Base-by-base conservation (phyloP, 2,329 filamentous ascomycete genomes). In the Ilyonectria mors-panacis region DNA sequence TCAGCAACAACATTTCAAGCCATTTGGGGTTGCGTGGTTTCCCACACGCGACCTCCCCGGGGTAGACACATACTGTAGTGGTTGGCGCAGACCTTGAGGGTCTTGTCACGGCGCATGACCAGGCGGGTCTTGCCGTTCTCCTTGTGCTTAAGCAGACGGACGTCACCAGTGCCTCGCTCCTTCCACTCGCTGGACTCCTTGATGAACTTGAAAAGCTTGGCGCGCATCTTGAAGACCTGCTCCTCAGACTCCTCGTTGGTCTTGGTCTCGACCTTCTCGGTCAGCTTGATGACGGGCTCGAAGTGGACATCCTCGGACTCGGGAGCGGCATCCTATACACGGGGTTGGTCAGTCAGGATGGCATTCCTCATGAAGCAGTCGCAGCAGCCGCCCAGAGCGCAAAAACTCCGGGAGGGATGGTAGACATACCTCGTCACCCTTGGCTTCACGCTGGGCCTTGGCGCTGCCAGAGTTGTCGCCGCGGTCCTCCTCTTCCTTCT, bases 51-150 rank as follows among this genome's bases (percentile, higher is more conserved):
- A n/a, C n/a, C 48, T 23, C 12, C 28, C 28, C 28, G 4, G 12
- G 3, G 30, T 21, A 35, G 30, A 15, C 26, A 86, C 93, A 78
- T 91, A 97, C 95, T 92, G 85, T 99, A 99, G 89, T 99, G 96
- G 88, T 99, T 99, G 81, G 96, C 96, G 92, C 96, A 99, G 85
- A 99, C 96, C 90, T 99, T 99, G 86, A 98, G 91, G 69, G 96
- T 99, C 94, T 98, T 98, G 88, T 99, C 96, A 81, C 96, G 91
- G 83, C 96, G 93, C 96, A 99, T 99, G 76, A 99, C 96, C 78
- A 99, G 87, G 77, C 96, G 91, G 66, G 95, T 97, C 92, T 98
- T 98, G 85, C 93, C 91, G 83, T 97, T 98, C 87, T 98, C 95
- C 89, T 94, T 96, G 89, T 99, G 96, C 91, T 98, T 98, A 81